phyloP scores from a whole-genome alignment of 768 basidiomycete species.

The Sarcodon aspratus region DNA sequence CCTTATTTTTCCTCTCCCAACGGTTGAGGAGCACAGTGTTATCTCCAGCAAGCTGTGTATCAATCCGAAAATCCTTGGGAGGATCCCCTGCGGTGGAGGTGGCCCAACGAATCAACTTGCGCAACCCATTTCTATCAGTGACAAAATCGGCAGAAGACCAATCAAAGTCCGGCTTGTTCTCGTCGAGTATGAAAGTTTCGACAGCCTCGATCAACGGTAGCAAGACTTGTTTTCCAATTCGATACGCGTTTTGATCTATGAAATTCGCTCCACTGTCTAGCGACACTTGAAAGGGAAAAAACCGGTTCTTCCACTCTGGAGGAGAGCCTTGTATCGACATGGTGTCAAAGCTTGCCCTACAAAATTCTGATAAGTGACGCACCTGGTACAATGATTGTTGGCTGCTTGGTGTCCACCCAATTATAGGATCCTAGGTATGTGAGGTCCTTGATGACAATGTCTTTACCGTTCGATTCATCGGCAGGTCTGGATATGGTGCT shows the following conservation, averaged over 20 bases:
- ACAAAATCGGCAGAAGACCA: constrained; percentile 32
- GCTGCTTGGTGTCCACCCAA: constrained; percentile 30
- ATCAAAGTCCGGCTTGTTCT: constrained; percentile 15
- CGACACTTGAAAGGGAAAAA: constrained; percentile 39
- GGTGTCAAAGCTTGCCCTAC: no score
- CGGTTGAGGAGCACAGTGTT: constrained; percentile 53
- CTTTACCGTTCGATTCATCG: background rate
- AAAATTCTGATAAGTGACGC: background rate
- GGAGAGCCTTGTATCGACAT: constrained; percentile 37
- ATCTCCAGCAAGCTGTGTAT: constrained; percentile 47
- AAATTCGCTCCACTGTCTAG: constrained; percentile 38
- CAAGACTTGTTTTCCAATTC: constrained; percentile 25
- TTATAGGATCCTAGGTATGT: constrained; percentile 40
- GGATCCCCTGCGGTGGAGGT: constrained; percentile 13
- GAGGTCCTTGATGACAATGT: constrained; percentile 17
- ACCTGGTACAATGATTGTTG: constrained; percentile 29
- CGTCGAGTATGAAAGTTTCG: constrained; percentile 23
- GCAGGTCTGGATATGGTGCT: background rate
- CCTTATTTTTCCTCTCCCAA: constrained; percentile 31
- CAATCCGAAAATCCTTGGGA: constrained; percentile 53
- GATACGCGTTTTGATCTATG: constrained; percentile 48
- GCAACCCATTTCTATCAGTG: constrained; percentile 55
- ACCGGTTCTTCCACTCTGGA: constrained; percentile 38
- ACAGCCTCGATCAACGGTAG: constrained; percentile 52
- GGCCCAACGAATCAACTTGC: constrained; percentile 56